Evolutionary conservation across 140 eudicot species (phyloP), one percentile per base, ranked within the genome.

Genomic region (Oenanthe javanica): DNA sequence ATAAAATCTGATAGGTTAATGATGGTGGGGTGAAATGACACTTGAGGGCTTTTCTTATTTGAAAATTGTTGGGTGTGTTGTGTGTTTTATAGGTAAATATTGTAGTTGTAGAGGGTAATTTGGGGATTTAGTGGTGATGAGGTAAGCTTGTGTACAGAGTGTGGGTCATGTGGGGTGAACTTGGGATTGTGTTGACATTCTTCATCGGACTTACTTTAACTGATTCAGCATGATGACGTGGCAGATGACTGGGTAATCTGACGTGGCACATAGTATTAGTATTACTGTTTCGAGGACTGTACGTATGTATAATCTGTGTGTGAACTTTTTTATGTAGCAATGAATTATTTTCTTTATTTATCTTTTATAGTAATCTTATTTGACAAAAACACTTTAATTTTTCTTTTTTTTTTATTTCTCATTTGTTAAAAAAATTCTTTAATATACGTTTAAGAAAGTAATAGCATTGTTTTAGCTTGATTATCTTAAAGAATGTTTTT

Each of bases 101-200:
- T 61, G 36, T 61, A 14, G 14, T 9, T 61, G 5, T 61, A 0
- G 14, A n/a, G 69, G 69, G 14, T 61, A 61, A 2, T 61, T 61
- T n/a, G 14, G 69, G 69, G 69, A 21, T 59, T n/a, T 61, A 4
- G 69, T 2, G 25, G 14, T 25, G 69, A n/a, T n/a, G 38, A n/a
- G 14, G 36, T n/a, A 61, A 61, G 69, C 38, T n/a, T 61, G 69
- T 61, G 69, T n/a, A 14, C 0, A 61, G 69, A 7, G 69, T 61
- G 69, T 61, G 69, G 69, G 69, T 61, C 69, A 61, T 61, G 69
- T n/a, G 36, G 69, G 69, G 36, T 61, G 69, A 61, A n/a, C 31
- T n/a, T 21, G 36, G 2, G 69, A 61, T 61, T 61, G 27, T 7
- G 13, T n/a, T 23, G 0, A 61, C 69, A n/a, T n/a, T 61, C 5